Evolutionary conservation across 2,329 filamentous ascomycete species (phyloP).

Genomic region (Diaporthe citri): DNA sequence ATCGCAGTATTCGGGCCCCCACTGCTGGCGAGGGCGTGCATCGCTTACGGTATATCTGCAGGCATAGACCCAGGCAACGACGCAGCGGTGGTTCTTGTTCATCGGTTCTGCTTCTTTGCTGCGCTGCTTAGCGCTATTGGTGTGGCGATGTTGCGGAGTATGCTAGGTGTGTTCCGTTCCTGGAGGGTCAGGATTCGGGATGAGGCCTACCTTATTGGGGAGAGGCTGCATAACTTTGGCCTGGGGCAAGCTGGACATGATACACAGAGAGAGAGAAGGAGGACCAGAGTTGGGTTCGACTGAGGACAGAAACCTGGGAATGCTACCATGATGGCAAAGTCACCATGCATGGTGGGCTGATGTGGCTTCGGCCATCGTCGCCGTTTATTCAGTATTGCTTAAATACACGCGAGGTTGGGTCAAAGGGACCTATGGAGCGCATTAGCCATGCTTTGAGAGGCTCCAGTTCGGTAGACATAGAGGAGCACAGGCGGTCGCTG

Average conservation of each 20-base stretch:
- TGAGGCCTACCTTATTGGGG: slow-evolving; percentile 96
- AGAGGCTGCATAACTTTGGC: slow-evolving; percentile 94
- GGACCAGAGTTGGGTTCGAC: slow-evolving; percentile 39
- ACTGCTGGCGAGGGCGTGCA: slow-evolving; percentile 64
- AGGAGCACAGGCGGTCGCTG: background rate
- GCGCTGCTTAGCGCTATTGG: slow-evolving; percentile 63
- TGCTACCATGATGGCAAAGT: background rate
- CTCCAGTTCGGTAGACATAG: background rate
- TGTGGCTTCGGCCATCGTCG: background rate
- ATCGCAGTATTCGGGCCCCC: slow-evolving; percentile 76
- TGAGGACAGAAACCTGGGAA: background rate
- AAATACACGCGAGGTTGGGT: background rate
- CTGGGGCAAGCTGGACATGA: slow-evolving; percentile 46
- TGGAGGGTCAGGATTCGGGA: slow-evolving; percentile 90
- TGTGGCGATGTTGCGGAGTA: slow-evolving; percentile 60
- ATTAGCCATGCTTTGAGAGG: background rate
- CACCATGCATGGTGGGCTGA: background rate
- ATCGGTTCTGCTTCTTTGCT: slow-evolving; percentile 78
- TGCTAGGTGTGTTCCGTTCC: slow-evolving; percentile 73
- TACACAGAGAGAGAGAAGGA: slow-evolving; percentile 35
- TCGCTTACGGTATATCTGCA: slow-evolving; percentile 52
- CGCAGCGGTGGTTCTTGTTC: slow-evolving; percentile 55
- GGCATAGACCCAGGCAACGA: slow-evolving; percentile 40
- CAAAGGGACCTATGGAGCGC: background rate
- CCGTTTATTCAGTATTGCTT: background rate